These are phyloP conservation scores for Berberis thunbergii DNA, from an alignment of 164 flowering plant species.

Conservation along the genomic window DNA sequence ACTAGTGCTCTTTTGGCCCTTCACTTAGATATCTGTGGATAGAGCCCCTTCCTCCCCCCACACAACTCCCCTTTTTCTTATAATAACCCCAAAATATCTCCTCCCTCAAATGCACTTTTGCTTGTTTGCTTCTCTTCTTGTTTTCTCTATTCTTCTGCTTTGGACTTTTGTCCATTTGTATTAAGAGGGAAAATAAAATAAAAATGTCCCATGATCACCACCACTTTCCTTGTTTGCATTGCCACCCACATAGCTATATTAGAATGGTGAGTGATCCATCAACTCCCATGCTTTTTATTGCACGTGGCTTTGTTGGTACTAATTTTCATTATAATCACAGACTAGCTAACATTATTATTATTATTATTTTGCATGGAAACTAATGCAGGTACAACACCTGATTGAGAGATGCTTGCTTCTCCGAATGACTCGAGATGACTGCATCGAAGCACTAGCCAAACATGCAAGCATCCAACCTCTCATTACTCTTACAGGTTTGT, in stretches of 20 bases:
- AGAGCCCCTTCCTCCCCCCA: background rate
- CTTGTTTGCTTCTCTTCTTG: background rate
- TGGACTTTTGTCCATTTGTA: background rate
- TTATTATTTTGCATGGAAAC: slow-evolving; percentile 7
- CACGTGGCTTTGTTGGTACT: background rate
- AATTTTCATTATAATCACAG: background rate
- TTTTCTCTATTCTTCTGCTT: background rate
- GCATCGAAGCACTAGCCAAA: slow-evolving; percentile 47
- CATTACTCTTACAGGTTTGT: slow-evolving; percentile 57
- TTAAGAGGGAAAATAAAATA: background rate
- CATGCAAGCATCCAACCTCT: slow-evolving; percentile 56
- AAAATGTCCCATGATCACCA: background rate
- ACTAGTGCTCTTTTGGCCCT: background rate
- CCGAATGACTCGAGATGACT: slow-evolving; percentile 53
- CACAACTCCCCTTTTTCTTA: background rate
- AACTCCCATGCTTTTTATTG: background rate
- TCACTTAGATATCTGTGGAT: background rate
- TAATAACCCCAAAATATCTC: background rate
- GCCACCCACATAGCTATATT: slow-evolving; percentile 64
- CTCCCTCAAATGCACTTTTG: background rate
- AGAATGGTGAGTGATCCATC: slow-evolving; percentile 39
- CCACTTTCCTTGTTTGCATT: slow-evolving; percentile 51
- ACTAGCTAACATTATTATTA: background rate
- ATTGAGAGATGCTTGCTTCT: slow-evolving; percentile 80
- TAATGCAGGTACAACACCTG: slow-evolving; percentile 61